Base-by-base conservation (phyloP, 495 filamentous ascomycete species). In the Cladorrhinum samala region DNA sequence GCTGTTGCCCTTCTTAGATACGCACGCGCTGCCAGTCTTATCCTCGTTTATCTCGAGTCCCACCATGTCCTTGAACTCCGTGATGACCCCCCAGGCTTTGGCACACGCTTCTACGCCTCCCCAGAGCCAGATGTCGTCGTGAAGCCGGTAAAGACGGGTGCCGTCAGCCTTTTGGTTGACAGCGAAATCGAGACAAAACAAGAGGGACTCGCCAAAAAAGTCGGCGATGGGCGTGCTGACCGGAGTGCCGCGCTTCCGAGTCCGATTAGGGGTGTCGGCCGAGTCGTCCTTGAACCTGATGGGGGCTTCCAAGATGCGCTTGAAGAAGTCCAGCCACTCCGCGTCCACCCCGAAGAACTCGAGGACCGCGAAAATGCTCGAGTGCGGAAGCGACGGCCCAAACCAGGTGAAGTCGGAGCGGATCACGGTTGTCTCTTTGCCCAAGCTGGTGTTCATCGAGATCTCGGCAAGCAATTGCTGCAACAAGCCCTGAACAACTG, bases 121-220 rank as follows among this genome's bases (percentile, higher is more conserved):
- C 76, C 82, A 86, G 50, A 87, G 77, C 83, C 84, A 87, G 50
- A 87, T 76, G 62, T 88, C 85, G 59, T 87, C 84, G 53, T 86
- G 80, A 14, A 86, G 67, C 1, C 84, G 81, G 52, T 86, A 86
- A 13, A 88, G 68, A 18, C 77, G 72, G 9, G 70, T 68, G 2
- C 78, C 67, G 1, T 79, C 73, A 23, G 66, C 65, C 23, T 58
- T 54, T 51, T 83, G 79, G 49, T 88, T 88, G 43, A 88, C 75
- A 1, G 80, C 75, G 50, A 78, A 83, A 53, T 88, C 85, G 66
- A 87, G 75, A 56, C 78, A 80, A 64, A 86, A 87, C 1, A 88
- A 68, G 16, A 86, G 64, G 1, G 75, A 63, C 50, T 88, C 85
- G 2, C 80, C 80, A 21, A 86, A 71, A 37, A 82, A 64, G 42